Evolutionary conservation across 495 filamentous ascomycete genomes (phyloP).

Genomic region (Astrothelium macrocarpum): DNA sequence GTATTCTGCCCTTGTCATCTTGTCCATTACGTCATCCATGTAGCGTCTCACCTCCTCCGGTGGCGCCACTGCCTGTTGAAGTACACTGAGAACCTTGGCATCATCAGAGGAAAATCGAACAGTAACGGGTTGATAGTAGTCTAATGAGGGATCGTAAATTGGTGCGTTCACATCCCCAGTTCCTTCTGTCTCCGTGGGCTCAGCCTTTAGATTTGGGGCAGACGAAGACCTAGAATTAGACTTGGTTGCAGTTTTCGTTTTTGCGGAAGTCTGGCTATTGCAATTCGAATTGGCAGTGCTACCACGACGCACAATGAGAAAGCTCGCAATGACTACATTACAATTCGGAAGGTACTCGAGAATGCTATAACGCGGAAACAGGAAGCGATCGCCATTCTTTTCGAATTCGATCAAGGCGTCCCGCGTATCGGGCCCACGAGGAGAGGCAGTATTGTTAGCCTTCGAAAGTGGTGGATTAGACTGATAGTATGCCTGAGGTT

Average conservation of each 20-base stretch:
- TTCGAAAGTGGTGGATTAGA: background rate
- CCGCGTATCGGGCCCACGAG: conserved; percentile 52
- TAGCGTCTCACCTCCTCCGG: conserved; percentile 67
- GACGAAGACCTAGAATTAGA: background rate
- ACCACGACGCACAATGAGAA: conserved; percentile 46
- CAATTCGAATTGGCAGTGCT: conserved; percentile 1
- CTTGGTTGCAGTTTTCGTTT: background rate
- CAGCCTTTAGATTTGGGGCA: background rate
- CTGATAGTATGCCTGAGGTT: conserved; percentile 15
- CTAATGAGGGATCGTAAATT: conserved; percentile 38
- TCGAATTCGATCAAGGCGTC: conserved; percentile 77
- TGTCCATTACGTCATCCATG: conserved; percentile 40
- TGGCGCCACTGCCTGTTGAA: conserved; percentile 70
- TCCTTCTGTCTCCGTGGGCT: background rate
- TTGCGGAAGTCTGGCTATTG: background rate
- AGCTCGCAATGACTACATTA: conserved; percentile 49
- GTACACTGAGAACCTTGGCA: conserved; percentile 56
- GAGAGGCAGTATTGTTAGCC: conserved; percentile 33
- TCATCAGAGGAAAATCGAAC: conserved; percentile 59
- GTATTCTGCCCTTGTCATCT: conserved; percentile 29
- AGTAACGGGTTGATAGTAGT: conserved; percentile 88
- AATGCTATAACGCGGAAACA: conserved; percentile 80
- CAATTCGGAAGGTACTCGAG: conserved; percentile 53
- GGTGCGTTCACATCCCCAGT: background rate
- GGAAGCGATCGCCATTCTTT: conserved; percentile 72